A percentile compares a stretch with the other conserved stretches of the same genome.
These are phyloP conservation scores for Mycocentrospora acerina DNA, from an alignment of 2,329 filamentous ascomycete species.

Conservation along the genomic window DNA sequence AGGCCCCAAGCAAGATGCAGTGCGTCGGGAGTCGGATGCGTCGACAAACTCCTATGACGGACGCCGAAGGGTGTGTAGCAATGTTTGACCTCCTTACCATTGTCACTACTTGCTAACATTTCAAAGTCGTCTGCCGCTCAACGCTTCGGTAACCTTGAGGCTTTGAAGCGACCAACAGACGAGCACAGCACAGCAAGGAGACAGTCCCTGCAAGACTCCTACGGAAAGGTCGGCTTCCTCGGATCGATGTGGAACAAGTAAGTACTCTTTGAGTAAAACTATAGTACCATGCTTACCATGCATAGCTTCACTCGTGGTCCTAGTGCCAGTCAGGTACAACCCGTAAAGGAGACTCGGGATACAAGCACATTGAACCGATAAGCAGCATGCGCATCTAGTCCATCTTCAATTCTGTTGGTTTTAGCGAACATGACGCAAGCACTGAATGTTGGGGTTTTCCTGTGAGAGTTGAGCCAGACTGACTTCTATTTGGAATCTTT, in stretches of 20 bases:
- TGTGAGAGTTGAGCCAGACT: no score
- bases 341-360: conserved; percentile 16
- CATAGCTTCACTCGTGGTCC: conserved; percentile 38
- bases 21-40: conserved; percentile 35
- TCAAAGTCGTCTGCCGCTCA: conserved; percentile 31
- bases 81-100: no score
- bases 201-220: conserved; percentile 35
- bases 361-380: conserved; percentile 30
- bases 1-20: conserved; percentile 31
- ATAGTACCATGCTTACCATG: conserved; percentile 7
- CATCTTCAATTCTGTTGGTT: no score
- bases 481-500: no score
- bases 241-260: conserved; percentile 41
- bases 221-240: conserved; percentile 35
- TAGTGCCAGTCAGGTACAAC: background rate
- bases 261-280: background rate
- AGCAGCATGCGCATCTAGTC: background rate
- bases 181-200: conserved; percentile 28
- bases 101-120: conserved; percentile 5
- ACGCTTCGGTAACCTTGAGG: conserved; percentile 35
- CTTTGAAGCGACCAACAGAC: conserved; percentile 37
- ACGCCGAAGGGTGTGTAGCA: conserved; percentile 30
- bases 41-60: conserved; percentile 28
- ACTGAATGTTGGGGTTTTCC: no score
- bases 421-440: no score